These are phyloP conservation scores for Schwanniomyces occidentalis DNA, from an alignment of 805 yeast genomes.

Conservation along the genomic window DNA sequence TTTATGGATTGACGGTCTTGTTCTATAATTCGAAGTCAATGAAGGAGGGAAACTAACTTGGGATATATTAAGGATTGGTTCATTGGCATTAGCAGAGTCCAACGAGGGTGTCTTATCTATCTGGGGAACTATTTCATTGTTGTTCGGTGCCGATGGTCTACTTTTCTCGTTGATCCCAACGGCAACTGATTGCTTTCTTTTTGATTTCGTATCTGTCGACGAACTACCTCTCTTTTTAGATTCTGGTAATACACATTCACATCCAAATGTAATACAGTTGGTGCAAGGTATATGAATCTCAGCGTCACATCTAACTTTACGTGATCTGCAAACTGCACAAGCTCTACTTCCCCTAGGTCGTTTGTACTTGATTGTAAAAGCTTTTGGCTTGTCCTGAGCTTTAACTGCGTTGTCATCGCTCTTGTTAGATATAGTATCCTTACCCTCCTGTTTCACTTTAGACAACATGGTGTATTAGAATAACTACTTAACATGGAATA, in stretches of 20 bases:
- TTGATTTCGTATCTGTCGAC: conserved; percentile 16
- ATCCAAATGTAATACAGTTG: conserved; percentile 69
- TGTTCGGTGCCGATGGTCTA: neutral
- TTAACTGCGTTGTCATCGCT: conserved; percentile 1
- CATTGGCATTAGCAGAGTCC: conserved; percentile 18
- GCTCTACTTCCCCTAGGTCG: conserved; percentile 69
- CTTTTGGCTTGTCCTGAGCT: conserved; percentile 35
- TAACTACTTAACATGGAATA: too few species aligned
- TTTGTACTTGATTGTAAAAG: conserved; percentile 48
- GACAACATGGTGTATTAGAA: too few species aligned
- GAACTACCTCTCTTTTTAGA: conserved; percentile 45
- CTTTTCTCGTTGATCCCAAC: neutral
- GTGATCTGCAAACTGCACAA: conserved; percentile 72
- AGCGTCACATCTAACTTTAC: conserved; percentile 82
- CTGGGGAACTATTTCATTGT: conserved; percentile 5
- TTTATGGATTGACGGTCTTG: conserved; percentile 38
- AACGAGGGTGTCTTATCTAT: conserved; percentile 1
- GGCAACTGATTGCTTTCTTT: conserved; percentile 10
- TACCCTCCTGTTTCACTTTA: conserved; percentile 15
- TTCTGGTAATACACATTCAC: conserved; percentile 70
- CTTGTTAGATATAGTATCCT: neutral
- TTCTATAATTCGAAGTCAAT: conserved; percentile 41
- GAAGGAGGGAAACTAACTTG: conserved; percentile 45
- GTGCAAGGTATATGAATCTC: conserved; percentile 49
- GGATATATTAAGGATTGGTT: conserved; percentile 43